phyloP scores from a whole-genome alignment of 805 yeast genomes.

The Saturnispora serradocipensis region DNA sequence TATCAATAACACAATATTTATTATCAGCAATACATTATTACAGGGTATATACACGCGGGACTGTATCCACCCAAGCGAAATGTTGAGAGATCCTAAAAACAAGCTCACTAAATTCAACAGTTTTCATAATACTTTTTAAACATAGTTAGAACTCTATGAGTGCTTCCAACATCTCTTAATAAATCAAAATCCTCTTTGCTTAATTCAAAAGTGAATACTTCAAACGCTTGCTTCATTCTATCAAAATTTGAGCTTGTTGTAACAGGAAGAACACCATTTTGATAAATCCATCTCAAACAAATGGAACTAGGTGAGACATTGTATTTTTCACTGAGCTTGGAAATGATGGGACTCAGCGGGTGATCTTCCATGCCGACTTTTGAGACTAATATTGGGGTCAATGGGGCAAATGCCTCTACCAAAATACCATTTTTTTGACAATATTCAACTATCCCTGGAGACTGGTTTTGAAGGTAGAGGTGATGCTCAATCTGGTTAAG shows the following conservation, averaged over 20 bases:
- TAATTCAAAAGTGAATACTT: conserved; percentile 47
- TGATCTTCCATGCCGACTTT: conserved; percentile 33
- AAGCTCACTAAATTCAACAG: not conserved
- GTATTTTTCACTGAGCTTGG: conserved; percentile 47
- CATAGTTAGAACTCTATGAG: conserved; percentile 9
- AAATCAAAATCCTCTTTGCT: conserved; percentile 39
- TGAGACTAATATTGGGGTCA: conserved; percentile 45
- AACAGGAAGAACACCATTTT: conserved; percentile 56
- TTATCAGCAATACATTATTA: too few species aligned
- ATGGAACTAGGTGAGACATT: conserved; percentile 52
- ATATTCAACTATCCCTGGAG: conserved; percentile 45
- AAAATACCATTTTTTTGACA: conserved; percentile 40
- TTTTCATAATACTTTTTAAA: conserved; percentile 3
- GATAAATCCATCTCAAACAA: conserved; percentile 61
- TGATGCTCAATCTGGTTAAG: conserved; percentile 67
- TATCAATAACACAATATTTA: not conserved
- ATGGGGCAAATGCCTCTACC: conserved; percentile 59
- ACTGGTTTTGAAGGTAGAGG: conserved; percentile 55
- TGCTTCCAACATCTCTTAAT: conserved; percentile 34
- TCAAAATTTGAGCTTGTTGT: conserved; percentile 58
- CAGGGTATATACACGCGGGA: too few species aligned
- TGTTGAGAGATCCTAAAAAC: too few species aligned
- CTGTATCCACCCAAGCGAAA: too few species aligned
- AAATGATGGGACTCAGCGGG: conserved; percentile 29
- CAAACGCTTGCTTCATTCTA: conserved; percentile 49